A percentile compares a stretch with the other conserved stretches of the same genome.
phyloP scores from a whole-genome alignment of 257 asterid species.

The Ehretia macrophylla region DNA sequence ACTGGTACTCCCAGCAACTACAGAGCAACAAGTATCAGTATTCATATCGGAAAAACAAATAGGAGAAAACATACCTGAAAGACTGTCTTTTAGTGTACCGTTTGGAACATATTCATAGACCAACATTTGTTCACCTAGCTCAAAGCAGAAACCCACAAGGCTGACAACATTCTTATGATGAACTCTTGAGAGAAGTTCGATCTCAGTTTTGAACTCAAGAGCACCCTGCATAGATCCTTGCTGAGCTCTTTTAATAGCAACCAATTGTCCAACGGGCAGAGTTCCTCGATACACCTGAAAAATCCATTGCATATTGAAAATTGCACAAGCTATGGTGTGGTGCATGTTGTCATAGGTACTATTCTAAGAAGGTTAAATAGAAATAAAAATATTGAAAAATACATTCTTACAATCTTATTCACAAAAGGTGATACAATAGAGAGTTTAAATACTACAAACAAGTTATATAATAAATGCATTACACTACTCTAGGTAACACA shows the following conservation, averaged over 20 bases:
- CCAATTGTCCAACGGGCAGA: slow-evolving; percentile 55
- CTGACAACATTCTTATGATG: slow-evolving; percentile 83
- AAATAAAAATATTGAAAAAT: too few relatives aligned
- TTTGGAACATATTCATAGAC: slow-evolving; percentile 70
- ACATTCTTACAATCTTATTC: too few relatives aligned
- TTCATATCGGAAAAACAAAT: slow-evolving; percentile 1
- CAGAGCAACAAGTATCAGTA: not conserved
- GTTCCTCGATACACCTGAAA: slow-evolving; percentile 79
- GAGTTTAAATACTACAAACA: too few relatives aligned
- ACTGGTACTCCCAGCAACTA: too few relatives aligned
- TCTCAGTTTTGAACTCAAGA: slow-evolving; percentile 88
- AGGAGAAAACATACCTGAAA: slow-evolving; percentile 46
- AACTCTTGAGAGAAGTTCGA: slow-evolving; percentile 95
- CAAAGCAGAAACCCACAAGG: slow-evolving; percentile 77
- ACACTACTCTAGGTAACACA: too few relatives aligned
- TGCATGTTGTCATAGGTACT: too few relatives aligned
- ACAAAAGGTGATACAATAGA: too few relatives aligned
- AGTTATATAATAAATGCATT: too few relatives aligned
- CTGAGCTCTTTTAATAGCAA: slow-evolving; percentile 82
- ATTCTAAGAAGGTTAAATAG: too few relatives aligned
- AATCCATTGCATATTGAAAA: not conserved
- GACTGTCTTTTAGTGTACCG: slow-evolving; percentile 81
- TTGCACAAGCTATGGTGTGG: too few relatives aligned
- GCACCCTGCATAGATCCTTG: slow-evolving; percentile 80
- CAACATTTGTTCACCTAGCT: slow-evolving; percentile 74